Conservation (phyloP, 257 asterid species). For the Forsythia viridissima region DNA sequence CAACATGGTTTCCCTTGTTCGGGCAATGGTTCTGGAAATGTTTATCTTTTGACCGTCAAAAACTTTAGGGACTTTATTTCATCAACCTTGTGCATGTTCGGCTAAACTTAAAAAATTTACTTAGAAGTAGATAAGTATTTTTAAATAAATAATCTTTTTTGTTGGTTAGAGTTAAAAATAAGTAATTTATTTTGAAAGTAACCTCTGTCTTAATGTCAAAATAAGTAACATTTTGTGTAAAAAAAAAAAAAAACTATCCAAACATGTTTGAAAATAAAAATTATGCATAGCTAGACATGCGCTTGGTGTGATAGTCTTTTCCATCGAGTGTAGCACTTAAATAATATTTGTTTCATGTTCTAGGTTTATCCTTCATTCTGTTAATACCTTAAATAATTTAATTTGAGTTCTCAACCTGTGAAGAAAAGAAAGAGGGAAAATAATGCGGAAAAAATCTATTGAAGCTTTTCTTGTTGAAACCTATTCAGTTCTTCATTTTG, state of each 20-base stretch:
- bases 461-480: not conserved
- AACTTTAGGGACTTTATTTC: not conserved
- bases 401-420: not conserved
- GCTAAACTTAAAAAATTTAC: not conserved
- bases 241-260: no score
- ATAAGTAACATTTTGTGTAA: no score
- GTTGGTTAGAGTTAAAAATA: not conserved
- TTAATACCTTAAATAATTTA: not conserved
- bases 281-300: not conserved
- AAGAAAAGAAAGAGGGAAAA: not conserved
- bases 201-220: not conserved
- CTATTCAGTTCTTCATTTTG: not conserved
- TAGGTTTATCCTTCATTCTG: not conserved
- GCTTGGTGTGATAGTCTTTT: not conserved
- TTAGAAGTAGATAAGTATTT: not conserved
- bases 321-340: not conserved
- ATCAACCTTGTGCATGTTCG: not conserved
- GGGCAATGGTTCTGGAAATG: not conserved
- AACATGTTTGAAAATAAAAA: no score
- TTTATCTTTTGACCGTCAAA: not conserved
- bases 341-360: not conserved
- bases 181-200: not conserved
- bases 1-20: not conserved
- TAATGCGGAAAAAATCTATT: not conserved
- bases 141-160: not conserved